phyloP scores from a whole-genome alignment of 169 alveolate species.

The Cryptosporidium tyzzeri region DNA sequence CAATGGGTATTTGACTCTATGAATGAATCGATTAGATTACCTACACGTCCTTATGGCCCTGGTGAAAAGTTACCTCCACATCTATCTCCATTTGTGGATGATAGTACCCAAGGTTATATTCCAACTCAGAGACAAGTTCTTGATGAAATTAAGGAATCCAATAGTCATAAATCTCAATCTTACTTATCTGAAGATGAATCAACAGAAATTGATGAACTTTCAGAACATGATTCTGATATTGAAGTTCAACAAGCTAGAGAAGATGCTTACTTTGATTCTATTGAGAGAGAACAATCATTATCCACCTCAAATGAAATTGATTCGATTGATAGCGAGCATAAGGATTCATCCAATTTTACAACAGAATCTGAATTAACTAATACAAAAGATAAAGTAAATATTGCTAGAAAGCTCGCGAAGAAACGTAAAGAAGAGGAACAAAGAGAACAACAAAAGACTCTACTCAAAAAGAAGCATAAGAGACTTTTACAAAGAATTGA shows the following conservation, averaged over 20 bases:
- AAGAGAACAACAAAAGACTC: conserved; percentile 39
- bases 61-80: conserved; percentile 95
- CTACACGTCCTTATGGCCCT: conserved; percentile 91
- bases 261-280: conserved; percentile 46
- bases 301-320: background rate
- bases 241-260: conserved; percentile 61
- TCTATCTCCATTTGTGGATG: conserved; percentile 92
- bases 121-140: conserved; percentile 66
- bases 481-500: conserved; percentile 69
- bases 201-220: background rate
- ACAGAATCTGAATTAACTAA: background rate
- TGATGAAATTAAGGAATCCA: conserved; percentile 29
- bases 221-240: conserved; percentile 32
- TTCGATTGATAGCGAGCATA: background rate
- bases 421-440: conserved; percentile 53
- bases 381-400: background rate
- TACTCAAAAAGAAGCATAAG: conserved; percentile 41
- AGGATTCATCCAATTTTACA: no score
- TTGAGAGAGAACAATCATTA: conserved; percentile 24
- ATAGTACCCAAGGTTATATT: conserved; percentile 48
- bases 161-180: background rate
- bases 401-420: conserved; percentile 11
- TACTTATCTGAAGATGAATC: conserved; percentile 4
- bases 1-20: conserved; percentile 95
- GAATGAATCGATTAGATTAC: conserved; percentile 87